A percentile compares a stretch with the other conserved stretches of the same genome.
Conservation (phyloP, 2,329 filamentous ascomycete genomes). For the Fusarium sacchari region DNA sequence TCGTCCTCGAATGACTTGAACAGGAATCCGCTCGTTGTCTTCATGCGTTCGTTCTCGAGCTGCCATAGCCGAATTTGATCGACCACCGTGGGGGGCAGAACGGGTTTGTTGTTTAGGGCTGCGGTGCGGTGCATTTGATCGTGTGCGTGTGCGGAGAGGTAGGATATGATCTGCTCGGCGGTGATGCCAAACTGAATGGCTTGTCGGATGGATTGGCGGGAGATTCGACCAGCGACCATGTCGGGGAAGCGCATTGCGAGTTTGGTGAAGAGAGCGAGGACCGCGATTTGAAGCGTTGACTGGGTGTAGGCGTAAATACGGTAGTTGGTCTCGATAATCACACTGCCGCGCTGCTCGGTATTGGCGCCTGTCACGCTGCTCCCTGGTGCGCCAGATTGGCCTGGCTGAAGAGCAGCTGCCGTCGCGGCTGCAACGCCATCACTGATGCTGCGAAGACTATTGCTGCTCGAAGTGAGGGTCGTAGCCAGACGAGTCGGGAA, state of each 20-base stretch:
- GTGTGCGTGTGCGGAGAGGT: conserved; percentile 91
- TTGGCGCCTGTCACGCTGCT: conserved; percentile 48
- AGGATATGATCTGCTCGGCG: conserved; percentile 92
- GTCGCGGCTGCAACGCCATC: conserved; percentile 76
- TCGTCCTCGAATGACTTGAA: conserved; percentile 86
- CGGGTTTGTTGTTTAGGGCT: conserved; percentile 67
- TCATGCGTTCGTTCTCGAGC: conserved; percentile 94
- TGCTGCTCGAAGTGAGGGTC: conserved; percentile 83
- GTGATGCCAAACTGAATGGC: conserved; percentile 94
- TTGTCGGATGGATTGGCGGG: conserved; percentile 85
- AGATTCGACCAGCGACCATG: conserved; percentile 91
- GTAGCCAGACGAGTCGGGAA: conserved; percentile 95
- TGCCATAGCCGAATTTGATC: conserved; percentile 99
- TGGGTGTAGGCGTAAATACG: conserved; percentile 96
- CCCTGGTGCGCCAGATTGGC: conserved; percentile 49
- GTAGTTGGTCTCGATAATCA: conserved; percentile 98
- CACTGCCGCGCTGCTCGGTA: conserved; percentile 75
- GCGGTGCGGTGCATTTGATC: conserved; percentile 85
- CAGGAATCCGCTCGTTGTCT: conserved; percentile 81
- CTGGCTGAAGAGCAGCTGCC: conserved; percentile 52
- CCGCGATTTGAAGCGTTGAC: conserved; percentile 92
- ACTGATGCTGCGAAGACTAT: conserved; percentile 75
- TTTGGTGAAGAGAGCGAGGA: conserved; percentile 88
- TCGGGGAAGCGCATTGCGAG: conserved; percentile 93
- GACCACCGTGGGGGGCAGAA: conserved; percentile 93